A percentile compares a stretch with the other conserved stretches of the same genome.
Evolutionary conservation across 1,284 basidiomycete species (phyloP).

Genomic region (Melampsora abietis-canadensis): DNA sequence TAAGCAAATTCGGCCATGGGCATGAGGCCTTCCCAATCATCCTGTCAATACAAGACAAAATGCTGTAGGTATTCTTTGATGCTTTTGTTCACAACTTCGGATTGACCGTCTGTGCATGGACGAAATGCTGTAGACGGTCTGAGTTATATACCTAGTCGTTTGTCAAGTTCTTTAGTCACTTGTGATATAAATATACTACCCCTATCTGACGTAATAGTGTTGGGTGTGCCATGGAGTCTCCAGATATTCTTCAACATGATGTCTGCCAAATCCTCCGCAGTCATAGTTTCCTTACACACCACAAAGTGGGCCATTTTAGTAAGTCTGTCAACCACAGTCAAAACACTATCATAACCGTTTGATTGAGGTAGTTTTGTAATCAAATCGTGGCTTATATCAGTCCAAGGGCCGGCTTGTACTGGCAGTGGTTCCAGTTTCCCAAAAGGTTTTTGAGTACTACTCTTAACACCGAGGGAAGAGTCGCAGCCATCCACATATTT

Average conservation of each 20-base stretch:
- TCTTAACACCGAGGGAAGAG: not conserved
- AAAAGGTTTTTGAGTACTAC: not conserved
- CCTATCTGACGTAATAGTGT: not conserved
- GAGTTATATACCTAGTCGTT: not conserved
- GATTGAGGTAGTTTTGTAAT: conserved; percentile 3
- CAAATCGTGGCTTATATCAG: conserved; percentile 7
- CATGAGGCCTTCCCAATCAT: not conserved
- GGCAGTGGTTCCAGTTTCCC: not conserved
- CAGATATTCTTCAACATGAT: not conserved
- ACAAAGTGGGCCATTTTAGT: conserved; percentile 1
- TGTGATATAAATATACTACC: conserved; percentile 7
- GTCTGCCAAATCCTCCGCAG: not conserved
- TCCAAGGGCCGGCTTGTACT: conserved; percentile 1
- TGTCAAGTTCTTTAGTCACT: not conserved
- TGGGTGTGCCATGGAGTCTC: conserved; percentile 4
- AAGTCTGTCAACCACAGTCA: not conserved
- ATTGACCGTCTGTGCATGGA: not conserved
- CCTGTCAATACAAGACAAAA: not conserved
- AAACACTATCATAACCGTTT: not conserved
- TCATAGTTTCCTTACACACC: not conserved
- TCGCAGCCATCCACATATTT: not conserved
- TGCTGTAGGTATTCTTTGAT: not conserved
- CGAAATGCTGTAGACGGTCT: not conserved
- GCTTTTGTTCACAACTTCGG: not conserved
- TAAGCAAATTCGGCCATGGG: conserved; percentile 2